phyloP scores from a whole-genome alignment of 148 eudicot genomes.

The Rhododendron henanense region DNA sequence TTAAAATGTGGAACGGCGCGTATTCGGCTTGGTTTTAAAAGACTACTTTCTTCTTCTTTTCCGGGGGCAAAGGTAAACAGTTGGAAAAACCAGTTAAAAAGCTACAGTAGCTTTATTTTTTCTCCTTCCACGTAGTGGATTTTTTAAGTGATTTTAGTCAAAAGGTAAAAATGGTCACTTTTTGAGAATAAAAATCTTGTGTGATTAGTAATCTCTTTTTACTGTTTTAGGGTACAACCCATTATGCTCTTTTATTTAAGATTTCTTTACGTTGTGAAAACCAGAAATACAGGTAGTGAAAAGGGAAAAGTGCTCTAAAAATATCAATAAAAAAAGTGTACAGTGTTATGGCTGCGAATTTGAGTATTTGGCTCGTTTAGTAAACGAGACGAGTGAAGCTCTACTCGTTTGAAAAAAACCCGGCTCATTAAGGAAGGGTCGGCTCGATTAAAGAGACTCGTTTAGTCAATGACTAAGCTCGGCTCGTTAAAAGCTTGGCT shows the following conservation, averaged over 20 bases:
- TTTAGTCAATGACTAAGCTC: no score
- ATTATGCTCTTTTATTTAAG: background rate
- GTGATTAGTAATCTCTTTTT: background rate
- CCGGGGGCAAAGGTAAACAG: no score
- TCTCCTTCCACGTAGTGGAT: background rate
- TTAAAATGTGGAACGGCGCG: background rate
- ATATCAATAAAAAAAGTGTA: background rate
- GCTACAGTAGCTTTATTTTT: background rate
- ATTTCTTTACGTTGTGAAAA: background rate
- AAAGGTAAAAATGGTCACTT: background rate
- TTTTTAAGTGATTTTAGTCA: background rate
- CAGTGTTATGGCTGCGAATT: no score
- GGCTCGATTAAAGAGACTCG: no score
- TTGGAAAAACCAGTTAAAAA: background rate
- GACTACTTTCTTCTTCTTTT: background rate
- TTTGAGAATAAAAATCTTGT: background rate
- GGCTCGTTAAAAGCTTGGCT: rapidly evolving
- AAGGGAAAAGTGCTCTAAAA: background rate
- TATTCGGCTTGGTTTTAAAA: background rate
- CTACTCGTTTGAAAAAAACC: no score
- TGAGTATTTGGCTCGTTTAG: no score
- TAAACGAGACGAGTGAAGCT: no score
- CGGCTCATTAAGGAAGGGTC: no score
- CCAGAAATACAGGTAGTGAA: background rate
- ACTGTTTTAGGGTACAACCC: background rate